These are phyloP conservation scores for Fraxinus anomala DNA, from an alignment of 257 asterid species.

Conservation along the genomic window DNA sequence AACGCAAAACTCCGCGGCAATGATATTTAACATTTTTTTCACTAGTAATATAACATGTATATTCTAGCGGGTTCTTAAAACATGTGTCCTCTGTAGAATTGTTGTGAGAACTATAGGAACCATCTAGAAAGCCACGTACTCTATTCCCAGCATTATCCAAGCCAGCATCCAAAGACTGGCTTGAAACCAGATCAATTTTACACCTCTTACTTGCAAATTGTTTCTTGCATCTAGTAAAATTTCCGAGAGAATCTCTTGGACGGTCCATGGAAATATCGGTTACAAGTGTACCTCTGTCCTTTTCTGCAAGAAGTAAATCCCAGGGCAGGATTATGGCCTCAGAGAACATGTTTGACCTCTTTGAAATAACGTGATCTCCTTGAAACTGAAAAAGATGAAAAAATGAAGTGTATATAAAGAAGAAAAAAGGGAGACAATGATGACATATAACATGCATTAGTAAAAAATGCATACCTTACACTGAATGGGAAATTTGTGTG, in stretches of 20 bases:
- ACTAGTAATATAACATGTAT: conserved; percentile 55
- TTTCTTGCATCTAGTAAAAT: conserved; percentile 24
- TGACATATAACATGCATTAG: conserved; percentile 14
- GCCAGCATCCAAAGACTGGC: conserved; percentile 27
- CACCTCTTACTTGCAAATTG: conserved; percentile 46
- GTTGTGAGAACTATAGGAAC: conserved; percentile 21
- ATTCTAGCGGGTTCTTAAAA: conserved; percentile 32
- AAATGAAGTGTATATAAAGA: background rate
- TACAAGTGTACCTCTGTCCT: conserved; percentile 34
- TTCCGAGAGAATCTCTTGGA: conserved; percentile 32
- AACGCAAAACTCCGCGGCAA: conserved; percentile 48
- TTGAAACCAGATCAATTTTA: conserved; percentile 39
- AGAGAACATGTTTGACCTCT: conserved; percentile 56
- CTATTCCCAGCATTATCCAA: conserved; percentile 33
- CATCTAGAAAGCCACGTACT: conserved; percentile 25
- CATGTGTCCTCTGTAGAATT: conserved; percentile 26
- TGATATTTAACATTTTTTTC: conserved; percentile 34
- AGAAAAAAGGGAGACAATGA: conserved; percentile 11
- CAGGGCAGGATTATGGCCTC: conserved; percentile 80
- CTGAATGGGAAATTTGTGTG: conserved; percentile 79
- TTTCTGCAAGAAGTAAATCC: conserved; percentile 66
- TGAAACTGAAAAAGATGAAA: conserved; percentile 45
- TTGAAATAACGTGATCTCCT: conserved; percentile 47
- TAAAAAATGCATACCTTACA: conserved; percentile 51
- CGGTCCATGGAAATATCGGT: conserved; percentile 30